phyloP scores from a whole-genome alignment of 2,329 filamentous ascomycete genomes.

The Colletotrichum liriopes region DNA sequence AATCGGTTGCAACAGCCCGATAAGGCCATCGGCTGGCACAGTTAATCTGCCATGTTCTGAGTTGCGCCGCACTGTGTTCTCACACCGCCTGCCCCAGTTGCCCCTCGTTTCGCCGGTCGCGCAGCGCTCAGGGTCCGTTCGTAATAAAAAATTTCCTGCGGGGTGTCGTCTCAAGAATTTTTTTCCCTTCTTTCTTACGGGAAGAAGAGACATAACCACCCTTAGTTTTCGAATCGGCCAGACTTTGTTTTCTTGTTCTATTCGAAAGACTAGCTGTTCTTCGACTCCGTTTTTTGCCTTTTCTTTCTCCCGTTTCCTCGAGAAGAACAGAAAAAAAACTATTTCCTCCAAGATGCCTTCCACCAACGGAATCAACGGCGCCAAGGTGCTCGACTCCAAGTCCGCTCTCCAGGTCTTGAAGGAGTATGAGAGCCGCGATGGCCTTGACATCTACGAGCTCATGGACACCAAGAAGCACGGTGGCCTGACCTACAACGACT shows the following conservation, averaged over 20 bases:
- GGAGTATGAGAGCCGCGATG: constrained; percentile 86
- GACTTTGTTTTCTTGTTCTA: constrained; percentile 50
- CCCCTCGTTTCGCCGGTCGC: constrained; percentile 36
- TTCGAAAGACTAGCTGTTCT: constrained; percentile 50
- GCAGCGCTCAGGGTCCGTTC: constrained; percentile 37
- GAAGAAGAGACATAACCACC: constrained; percentile 63
- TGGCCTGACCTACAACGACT: constrained; percentile 98
- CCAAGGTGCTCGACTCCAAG: constrained; percentile 79
- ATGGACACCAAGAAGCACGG: constrained; percentile 94
- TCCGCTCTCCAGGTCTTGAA: constrained; percentile 86
- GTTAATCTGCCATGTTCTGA: not conserved
- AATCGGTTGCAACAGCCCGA: not conserved
- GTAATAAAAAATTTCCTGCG: constrained; percentile 59
- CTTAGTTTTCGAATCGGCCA: constrained; percentile 50
- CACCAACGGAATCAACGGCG: constrained; percentile 66
- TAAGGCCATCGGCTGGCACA: constrained; percentile 28
- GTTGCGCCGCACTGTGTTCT: constrained; percentile 30
- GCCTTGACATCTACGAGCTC: constrained; percentile 87
- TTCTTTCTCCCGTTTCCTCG: constrained; percentile 49
- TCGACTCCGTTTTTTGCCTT: constrained; percentile 51
- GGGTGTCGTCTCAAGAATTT: constrained; percentile 49
- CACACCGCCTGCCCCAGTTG: constrained; percentile 41
- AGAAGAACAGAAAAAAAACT: constrained; percentile 45
- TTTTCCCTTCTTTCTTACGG: constrained; percentile 65
- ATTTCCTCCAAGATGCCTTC: constrained; percentile 74